Percentiles rank a stretch among this genome's conserved stretches.
phyloP scores from a whole-genome alignment of 805 yeast species.

The Yueomyces sinensis region DNA sequence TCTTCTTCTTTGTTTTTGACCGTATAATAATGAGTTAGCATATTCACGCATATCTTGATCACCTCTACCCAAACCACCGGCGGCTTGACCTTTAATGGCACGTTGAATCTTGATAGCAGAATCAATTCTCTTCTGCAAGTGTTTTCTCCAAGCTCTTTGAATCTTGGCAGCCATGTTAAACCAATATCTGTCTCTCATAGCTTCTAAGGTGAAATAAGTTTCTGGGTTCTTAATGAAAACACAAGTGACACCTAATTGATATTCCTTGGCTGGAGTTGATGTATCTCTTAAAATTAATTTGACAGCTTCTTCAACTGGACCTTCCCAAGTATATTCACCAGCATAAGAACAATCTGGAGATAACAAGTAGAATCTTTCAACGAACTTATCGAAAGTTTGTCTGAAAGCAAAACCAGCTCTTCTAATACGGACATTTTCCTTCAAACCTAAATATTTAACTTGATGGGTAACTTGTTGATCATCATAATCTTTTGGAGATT shows the following conservation, averaged over 20 bases:
- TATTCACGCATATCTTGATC: constrained; percentile 74
- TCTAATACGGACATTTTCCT: constrained; percentile 91
- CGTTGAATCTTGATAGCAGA: constrained; percentile 75
- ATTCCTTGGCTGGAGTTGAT: constrained; percentile 66
- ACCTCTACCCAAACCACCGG: constrained; percentile 47
- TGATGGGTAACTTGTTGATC: constrained; percentile 86
- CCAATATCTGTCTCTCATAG: constrained; percentile 95
- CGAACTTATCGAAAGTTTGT: constrained; percentile 91
- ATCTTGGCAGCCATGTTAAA: constrained; percentile 94
- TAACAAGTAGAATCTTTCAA: constrained; percentile 79
- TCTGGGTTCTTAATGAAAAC: constrained; percentile 95
- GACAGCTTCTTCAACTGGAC: constrained; percentile 41
- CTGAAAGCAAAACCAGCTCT: constrained; percentile 98
- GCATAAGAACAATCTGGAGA: constrained; percentile 90
- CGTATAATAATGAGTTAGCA: constrained; percentile 57
- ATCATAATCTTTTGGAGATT: constrained; percentile 83
- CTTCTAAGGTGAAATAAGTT: constrained; percentile 86
- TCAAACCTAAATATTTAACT: constrained; percentile 85
- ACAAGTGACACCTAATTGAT: constrained; percentile 81
- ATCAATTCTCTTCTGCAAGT: constrained; percentile 65
- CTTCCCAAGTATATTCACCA: constrained; percentile 56
- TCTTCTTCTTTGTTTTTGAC: constrained; percentile 78
- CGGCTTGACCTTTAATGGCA: constrained; percentile 49
- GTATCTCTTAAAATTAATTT: constrained; percentile 39
- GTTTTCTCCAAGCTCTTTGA: constrained; percentile 91